These are phyloP conservation scores for Colletotrichum sublineola DNA, from an alignment of 2,329 filamentous ascomycete species.

Conservation along the genomic window DNA sequence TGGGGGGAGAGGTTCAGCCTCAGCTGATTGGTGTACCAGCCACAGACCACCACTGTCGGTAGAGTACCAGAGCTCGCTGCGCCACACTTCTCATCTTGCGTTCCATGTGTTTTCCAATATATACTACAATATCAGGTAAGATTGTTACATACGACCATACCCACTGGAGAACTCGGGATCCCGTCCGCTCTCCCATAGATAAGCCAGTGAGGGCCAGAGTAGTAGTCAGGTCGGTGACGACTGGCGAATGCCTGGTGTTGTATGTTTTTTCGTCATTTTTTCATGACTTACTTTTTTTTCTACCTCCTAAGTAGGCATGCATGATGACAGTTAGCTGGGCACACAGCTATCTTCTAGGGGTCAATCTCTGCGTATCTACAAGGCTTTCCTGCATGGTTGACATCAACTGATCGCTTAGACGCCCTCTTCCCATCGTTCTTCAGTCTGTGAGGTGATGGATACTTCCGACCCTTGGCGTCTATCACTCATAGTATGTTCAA, in stretches of 20 bases:
- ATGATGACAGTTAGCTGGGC: not conserved
- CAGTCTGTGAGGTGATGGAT: slow-evolving; percentile 35
- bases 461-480: slow-evolving; percentile 41
- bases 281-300: too few relatives aligned
- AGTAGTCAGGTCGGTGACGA: too few relatives aligned
- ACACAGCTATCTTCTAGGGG: not conserved
- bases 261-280: too few relatives aligned
- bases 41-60: not conserved
- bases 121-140: too few relatives aligned
- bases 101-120: too few relatives aligned
- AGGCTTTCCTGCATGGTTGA: not conserved
- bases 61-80: not conserved
- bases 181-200: too few relatives aligned
- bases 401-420: not conserved
- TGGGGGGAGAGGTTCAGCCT: slow-evolving; percentile 32
- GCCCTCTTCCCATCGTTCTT: not conserved
- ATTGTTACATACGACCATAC: too few relatives aligned
- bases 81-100: not conserved
- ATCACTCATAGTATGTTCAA: slow-evolving; percentile 20
- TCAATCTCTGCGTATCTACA: not conserved
- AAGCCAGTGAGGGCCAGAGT: too few relatives aligned
- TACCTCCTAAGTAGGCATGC: not conserved
- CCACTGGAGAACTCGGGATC: too few relatives aligned
- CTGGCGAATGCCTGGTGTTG: too few relatives aligned
- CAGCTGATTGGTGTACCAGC: not conserved